These are phyloP conservation scores for Balansia obtecta DNA, from an alignment of 2,329 filamentous ascomycete species.

Conservation along the genomic window DNA sequence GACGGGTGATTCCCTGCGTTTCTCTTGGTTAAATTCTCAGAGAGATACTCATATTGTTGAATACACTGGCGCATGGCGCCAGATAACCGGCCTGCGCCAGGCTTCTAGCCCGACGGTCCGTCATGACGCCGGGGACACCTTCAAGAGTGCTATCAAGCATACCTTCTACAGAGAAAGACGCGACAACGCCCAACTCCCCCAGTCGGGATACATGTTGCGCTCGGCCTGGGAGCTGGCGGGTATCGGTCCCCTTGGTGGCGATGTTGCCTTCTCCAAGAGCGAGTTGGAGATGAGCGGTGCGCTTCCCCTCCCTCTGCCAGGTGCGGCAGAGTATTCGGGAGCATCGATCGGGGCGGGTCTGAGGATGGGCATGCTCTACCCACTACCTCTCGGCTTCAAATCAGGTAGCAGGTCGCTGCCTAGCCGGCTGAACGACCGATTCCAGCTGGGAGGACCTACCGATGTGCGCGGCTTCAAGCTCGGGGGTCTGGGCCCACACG, in stretches of 20 bases:
- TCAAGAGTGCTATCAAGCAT: slow-evolving; percentile 80
- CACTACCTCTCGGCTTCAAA: slow-evolving; percentile 53
- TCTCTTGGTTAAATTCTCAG: slow-evolving; percentile 56
- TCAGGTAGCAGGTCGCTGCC: slow-evolving; percentile 41
- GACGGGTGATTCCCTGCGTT: slow-evolving; percentile 62
- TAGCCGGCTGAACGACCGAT: slow-evolving; percentile 85
- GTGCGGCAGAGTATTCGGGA: slow-evolving; percentile 56
- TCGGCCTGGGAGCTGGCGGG: slow-evolving; percentile 76
- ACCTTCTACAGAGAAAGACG: slow-evolving; percentile 69
- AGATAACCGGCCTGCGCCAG: slow-evolving; percentile 66
- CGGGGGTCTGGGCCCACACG: slow-evolving; percentile 77
- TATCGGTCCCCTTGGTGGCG: slow-evolving; percentile 68
- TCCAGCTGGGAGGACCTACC: slow-evolving; percentile 86
- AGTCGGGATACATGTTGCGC: slow-evolving; percentile 68
- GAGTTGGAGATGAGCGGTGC: slow-evolving; percentile 74
- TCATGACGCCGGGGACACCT: slow-evolving; percentile 74
- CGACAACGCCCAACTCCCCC: slow-evolving; percentile 76
- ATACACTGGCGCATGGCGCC: slow-evolving; percentile 76
- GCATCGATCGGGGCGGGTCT: slow-evolving; percentile 75
- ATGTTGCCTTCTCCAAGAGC: slow-evolving; percentile 90
- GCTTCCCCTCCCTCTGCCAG: slow-evolving; percentile 59
- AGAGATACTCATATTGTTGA: slow-evolving; percentile 65
- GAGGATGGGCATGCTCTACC: slow-evolving; percentile 71
- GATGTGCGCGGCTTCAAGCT: slow-evolving; percentile 91
- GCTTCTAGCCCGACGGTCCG: slow-evolving; percentile 73